Base-by-base conservation (phyloP, 2,329 filamentous ascomycete species). In the Trichoderma brevicompactum region DNA sequence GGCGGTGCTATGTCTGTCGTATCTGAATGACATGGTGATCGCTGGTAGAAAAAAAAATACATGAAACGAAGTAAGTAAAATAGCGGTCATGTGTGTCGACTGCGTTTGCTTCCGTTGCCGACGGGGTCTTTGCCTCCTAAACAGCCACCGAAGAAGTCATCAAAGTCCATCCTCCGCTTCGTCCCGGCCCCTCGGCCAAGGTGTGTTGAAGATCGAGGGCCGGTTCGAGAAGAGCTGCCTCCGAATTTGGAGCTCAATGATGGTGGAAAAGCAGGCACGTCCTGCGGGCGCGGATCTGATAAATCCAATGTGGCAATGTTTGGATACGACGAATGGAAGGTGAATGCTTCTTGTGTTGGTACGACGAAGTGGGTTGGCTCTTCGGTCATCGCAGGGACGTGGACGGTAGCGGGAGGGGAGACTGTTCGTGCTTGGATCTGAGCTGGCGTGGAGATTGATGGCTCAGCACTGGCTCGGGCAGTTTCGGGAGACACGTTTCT, bases 71-170 rank as follows among this genome's bases (percentile, higher is more conserved):
- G n/a, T 43, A 13, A 36, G 38, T 17, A 15, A 19, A 32, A 23
- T 38, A n/a, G 28, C 17, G 32, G 46, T 76, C 70, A 79, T 65
- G 74, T 68, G 68, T 87, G 84, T 59, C 85, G 79, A 61, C 77
- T 80, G 65, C 85, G 78, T 74, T 87, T 87, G 48, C 79, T 77
- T 41, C 76, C 76, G 36, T 77, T 78, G 13, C 81, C 80, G 68
- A 84, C 83, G 40, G 81, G 74, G 67, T 92, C 89, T 72, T 89
- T 89, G 49, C 85, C 85, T 66, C 83, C 83, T 58, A 90, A 75
- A 68, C 86, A 87, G 61, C 87, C 86, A 7, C 92, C 90, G 73
- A 93, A 93, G 62, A 92, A 88, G 72, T 94, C 91, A 28, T 87
- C 86, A 71, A 91, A 85, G 70, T 91, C 89, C 70, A 92, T 83